A percentile compares a stretch with the other conserved stretches of the same genome.
These are phyloP conservation scores for Ceratocystis papillata DNA, from an alignment of 2,329 filamentous ascomycete species.

Conservation along the genomic window DNA sequence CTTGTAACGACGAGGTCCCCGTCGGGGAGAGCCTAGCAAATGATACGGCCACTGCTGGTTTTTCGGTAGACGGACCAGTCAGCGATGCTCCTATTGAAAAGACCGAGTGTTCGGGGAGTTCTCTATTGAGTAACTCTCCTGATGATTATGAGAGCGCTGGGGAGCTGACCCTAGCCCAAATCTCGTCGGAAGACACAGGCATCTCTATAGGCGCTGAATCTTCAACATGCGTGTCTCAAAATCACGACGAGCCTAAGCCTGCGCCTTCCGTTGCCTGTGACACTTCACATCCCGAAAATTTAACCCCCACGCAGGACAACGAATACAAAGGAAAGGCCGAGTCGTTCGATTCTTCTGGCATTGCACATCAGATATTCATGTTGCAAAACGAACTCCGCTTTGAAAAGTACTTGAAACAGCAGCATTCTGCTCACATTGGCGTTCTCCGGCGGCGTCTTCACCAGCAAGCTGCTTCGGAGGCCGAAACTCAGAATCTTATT, in stretches of 20 bases:
- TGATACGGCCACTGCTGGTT: not conserved
- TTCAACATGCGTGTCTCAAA: not conserved
- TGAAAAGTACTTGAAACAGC: conserved; percentile 71
- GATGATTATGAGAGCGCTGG: conserved; percentile 23
- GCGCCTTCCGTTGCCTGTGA: not conserved
- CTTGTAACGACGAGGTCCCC: not conserved
- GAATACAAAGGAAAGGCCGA: too few relatives aligned
- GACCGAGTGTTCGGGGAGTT: not conserved
- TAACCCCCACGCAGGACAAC: not conserved
- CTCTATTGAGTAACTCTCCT: conserved; percentile 13
- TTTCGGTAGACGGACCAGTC: not conserved
- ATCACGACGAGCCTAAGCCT: not conserved
- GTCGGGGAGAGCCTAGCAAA: not conserved
- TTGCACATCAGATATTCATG: conserved; percentile 64
- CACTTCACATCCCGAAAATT: not conserved
- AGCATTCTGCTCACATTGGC: conserved; percentile 71
- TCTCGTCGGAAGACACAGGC: not conserved
- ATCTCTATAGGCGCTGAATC: not conserved
- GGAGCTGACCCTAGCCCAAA: conserved; percentile 27
- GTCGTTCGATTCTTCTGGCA: conserved; percentile 24
- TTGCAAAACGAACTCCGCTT: conserved; percentile 73
- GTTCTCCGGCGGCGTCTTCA: conserved; percentile 65
- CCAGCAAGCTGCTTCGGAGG: conserved; percentile 65
- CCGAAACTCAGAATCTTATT: conserved; percentile 70
- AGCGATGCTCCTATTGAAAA: not conserved